Conservation (phyloP, 768 basidiomycete genomes). For the Filobasidium wieringae region DNA sequence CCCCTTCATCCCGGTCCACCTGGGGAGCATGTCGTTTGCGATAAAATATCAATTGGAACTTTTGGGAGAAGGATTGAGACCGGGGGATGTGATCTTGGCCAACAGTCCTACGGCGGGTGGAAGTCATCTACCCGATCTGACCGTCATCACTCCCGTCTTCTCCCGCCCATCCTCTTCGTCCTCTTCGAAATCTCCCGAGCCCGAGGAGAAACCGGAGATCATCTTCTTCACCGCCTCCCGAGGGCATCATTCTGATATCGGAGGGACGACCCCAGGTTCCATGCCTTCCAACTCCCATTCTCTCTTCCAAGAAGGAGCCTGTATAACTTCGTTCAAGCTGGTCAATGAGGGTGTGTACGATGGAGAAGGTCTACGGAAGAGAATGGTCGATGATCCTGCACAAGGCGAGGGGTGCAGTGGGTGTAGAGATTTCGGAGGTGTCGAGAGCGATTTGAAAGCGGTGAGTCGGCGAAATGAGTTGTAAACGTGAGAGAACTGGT, state of each 20-base stretch:
- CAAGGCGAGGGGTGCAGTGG: conserved; percentile 25
- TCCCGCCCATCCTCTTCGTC: conserved; percentile 42
- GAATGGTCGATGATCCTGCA: conserved; percentile 53
- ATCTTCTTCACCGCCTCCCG: conserved; percentile 89
- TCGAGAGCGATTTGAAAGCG: conserved; percentile 84
- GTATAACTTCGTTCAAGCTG: conserved; percentile 82
- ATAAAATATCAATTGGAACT: conserved; percentile 28
- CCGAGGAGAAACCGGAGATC: conserved; percentile 44
- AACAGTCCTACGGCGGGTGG: conserved; percentile 38
- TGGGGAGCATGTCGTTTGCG: conserved; percentile 28
- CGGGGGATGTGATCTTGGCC: conserved; percentile 86
- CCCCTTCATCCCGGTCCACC: conserved; percentile 40
- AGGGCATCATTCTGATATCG: conserved; percentile 80
- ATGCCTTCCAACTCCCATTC: conserved; percentile 91
- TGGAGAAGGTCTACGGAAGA: conserved; percentile 56
- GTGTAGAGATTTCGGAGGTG: conserved; percentile 63
- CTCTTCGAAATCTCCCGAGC: conserved; percentile 13
- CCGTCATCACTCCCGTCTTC: conserved; percentile 88
- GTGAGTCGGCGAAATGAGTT: conserved; percentile 42
- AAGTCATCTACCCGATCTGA: conserved; percentile 74
- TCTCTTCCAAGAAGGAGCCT: conserved; percentile 87
- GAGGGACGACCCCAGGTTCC: conserved; percentile 76
- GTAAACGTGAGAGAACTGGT: neutral
- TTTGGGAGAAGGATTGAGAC: conserved; percentile 51
- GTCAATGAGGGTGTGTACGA: conserved; percentile 74